Evolutionary conservation across 75 land plant genomes (phyloP).

Genomic region (Picea glauca): DNA sequence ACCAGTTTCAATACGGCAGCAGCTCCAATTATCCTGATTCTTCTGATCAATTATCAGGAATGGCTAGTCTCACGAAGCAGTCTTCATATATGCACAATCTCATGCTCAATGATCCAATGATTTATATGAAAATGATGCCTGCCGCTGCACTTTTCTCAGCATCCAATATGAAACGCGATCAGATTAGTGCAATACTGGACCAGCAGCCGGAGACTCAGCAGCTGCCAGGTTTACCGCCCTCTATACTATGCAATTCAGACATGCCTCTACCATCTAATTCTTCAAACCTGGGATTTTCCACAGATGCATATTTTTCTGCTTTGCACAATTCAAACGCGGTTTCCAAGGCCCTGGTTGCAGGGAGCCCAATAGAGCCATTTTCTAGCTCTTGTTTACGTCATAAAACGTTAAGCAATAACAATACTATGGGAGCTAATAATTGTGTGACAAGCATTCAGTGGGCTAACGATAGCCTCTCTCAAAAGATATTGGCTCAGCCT

Average conservation of each 20-base stretch:
- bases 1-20: background rate
- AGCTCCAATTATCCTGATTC: background rate
- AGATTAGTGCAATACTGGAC: background rate
- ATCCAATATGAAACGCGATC: background rate
- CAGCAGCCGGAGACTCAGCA: background rate
- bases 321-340: background rate
- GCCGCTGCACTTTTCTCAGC: background rate
- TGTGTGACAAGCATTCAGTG: background rate
- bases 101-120: background rate
- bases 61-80: background rate
- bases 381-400: background rate
- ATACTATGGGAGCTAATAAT: background rate
- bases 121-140: background rate
- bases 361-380: background rate
- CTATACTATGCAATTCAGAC: background rate
- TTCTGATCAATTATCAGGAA: constrained; percentile 2
- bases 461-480: background rate
- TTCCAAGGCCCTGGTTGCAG: too few species aligned
- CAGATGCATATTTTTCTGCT: background rate
- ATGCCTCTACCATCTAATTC: background rate
- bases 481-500: background rate
- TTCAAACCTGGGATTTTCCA: background rate
- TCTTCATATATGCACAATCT: too few species aligned
- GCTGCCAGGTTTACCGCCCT: background rate
- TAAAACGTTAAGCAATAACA: background rate